Evolutionary conservation across 345 rosid species (phyloP).

Genomic region (Brassica rapa): DNA sequence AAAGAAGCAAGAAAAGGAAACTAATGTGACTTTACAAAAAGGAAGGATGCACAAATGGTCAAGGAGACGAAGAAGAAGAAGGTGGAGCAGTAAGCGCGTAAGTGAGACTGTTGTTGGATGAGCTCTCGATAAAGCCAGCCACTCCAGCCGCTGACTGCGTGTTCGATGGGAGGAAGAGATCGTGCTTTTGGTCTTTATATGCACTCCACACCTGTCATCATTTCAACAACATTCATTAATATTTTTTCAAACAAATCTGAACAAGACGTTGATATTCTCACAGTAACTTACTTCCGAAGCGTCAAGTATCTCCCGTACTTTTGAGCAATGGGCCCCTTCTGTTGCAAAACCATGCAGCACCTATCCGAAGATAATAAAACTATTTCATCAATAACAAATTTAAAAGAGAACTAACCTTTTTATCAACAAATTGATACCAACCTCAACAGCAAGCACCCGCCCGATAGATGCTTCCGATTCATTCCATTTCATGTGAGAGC

Average conservation of each 20-base stretch:
- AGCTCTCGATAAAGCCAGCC: slow-evolving; percentile 90
- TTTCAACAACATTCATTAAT: not conserved
- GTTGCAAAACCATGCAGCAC: slow-evolving; percentile 96
- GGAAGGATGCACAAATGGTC: slow-evolving; percentile 29
- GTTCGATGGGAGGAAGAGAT: slow-evolving; percentile 91
- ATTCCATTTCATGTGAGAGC: slow-evolving; percentile 97
- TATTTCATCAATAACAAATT: slow-evolving; percentile 1
- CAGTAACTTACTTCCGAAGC: slow-evolving; percentile 81
- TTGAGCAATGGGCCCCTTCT: slow-evolving; percentile 92
- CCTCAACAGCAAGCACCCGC: slow-evolving; percentile 98
- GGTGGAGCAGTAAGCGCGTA: slow-evolving; percentile 85
- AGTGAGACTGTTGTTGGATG: slow-evolving; percentile 70
- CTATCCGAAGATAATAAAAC: slow-evolving; percentile 25
- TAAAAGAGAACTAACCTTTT: not conserved
- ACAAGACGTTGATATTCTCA: not conserved
- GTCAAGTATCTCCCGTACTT: slow-evolving; percentile 79
- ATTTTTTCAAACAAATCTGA: not conserved
- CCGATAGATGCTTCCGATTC: slow-evolving; percentile 98
- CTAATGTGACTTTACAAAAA: slow-evolving; percentile 33
- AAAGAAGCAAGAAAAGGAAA: slow-evolving; percentile 21
- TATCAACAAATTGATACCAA: slow-evolving; percentile 25
- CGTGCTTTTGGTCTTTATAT: slow-evolving; percentile 97
- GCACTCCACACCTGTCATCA: slow-evolving; percentile 83
- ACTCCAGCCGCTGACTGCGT: slow-evolving; percentile 96
- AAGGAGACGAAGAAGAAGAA: slow-evolving; percentile 29